Evolutionary conservation across 345 rosid species (phyloP).

Genomic region (Eucalyptus pauciflora): DNA sequence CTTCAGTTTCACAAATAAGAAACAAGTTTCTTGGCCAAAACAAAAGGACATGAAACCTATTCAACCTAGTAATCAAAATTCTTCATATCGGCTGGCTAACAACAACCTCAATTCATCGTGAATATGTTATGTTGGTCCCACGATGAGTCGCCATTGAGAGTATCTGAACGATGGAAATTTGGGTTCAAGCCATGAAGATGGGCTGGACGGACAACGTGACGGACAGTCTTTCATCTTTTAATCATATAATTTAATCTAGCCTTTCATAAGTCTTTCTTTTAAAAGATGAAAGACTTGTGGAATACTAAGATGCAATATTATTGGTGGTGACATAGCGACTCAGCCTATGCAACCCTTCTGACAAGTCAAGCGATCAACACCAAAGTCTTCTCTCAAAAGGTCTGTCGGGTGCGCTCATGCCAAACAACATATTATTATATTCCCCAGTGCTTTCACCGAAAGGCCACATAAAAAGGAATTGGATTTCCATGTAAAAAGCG

Average conservation of each 20-base stretch:
- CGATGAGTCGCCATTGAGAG: no score
- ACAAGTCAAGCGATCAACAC: neutral
- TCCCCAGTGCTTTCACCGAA: neutral
- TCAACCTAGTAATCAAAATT: no score
- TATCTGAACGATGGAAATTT: no score
- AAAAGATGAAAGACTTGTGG: no score
- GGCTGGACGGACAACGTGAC: rapidly evolving
- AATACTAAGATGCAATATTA: neutral
- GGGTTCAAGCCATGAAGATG: no score
- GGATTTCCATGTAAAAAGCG: neutral
- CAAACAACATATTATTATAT: neutral
- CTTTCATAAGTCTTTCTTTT: no score
- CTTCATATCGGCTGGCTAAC: rapidly evolving
- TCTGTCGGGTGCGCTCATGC: neutral
- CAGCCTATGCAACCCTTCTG: neutral
- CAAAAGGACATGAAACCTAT: no score
- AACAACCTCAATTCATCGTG: rapidly evolving
- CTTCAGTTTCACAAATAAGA: no score
- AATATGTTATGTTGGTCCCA: no score
- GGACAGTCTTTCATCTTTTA: no score
- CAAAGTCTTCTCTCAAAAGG: neutral
- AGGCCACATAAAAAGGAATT: neutral
- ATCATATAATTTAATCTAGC: no score
- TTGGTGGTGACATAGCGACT: neutral
- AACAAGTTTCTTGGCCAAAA: no score